Conservation (phyloP, 2,329 filamentous ascomycete genomes). For the Sarocladiaceae sp. region DNA sequence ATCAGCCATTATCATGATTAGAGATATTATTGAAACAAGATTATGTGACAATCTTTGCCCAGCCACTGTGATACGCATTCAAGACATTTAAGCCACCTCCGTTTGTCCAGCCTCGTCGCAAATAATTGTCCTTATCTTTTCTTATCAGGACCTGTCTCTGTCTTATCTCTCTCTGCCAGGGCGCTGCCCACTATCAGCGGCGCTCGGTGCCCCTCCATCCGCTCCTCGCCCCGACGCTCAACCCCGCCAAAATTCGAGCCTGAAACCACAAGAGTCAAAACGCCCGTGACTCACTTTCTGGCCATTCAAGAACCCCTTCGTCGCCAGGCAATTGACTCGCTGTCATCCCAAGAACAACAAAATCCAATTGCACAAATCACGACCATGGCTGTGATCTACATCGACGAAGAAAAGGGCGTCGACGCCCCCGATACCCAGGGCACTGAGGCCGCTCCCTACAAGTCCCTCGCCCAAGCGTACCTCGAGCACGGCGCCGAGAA, state of each 20-base stretch:
- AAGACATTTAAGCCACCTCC: neutral
- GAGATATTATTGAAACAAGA: neutral
- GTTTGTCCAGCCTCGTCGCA: no score
- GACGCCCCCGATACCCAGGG: constrained; percentile 67
- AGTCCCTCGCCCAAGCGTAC: constrained; percentile 74
- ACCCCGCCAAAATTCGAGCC: constrained; percentile 10
- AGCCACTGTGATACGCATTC: neutral
- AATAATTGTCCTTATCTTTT: neutral
- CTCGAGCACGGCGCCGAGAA: constrained; percentile 63
- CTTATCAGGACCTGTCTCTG: neutral
- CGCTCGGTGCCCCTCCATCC: constrained; percentile 5
- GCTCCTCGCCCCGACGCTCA: neutral
- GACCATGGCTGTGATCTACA: constrained; percentile 48
- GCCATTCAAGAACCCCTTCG: neutral
- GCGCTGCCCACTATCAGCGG: neutral
- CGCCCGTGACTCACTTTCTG: constrained; percentile 5
- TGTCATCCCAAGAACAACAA: neutral
- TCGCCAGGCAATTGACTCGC: constrained; percentile 2
- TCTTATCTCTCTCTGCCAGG: constrained; percentile 7
- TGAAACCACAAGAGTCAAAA: neutral
- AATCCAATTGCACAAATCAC: neutral
- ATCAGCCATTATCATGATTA: neutral
- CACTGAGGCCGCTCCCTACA: constrained; percentile 71
- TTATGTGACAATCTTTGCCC: neutral
- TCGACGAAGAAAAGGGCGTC: constrained; percentile 75